A percentile compares a stretch with the other conserved stretches of the same genome.
Evolutionary conservation across 352 stramenopile species (phyloP).

Genomic region (Plasmopara halstedii): DNA sequence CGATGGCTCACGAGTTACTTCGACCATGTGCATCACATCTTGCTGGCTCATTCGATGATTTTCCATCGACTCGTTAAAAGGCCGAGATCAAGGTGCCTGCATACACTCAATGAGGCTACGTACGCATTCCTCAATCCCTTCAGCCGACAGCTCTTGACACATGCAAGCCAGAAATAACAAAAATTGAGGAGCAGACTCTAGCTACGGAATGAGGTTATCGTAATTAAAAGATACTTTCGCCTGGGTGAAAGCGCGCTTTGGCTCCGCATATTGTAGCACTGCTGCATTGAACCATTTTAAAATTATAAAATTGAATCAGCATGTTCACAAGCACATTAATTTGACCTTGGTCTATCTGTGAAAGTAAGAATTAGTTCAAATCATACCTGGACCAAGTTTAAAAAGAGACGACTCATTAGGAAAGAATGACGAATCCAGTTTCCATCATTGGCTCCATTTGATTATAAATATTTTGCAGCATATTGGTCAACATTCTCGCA

Average conservation of each 20-base stretch:
- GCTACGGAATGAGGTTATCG: slow-evolving; percentile 34
- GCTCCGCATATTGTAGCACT: slow-evolving; percentile 60
- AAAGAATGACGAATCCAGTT: slow-evolving; percentile 52
- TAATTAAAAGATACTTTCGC: not conserved
- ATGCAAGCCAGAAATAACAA: slow-evolving; percentile 65
- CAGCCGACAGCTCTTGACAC: slow-evolving; percentile 50
- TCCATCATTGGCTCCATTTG: slow-evolving; percentile 75
- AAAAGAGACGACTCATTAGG: slow-evolving; percentile 68
- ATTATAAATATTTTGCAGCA: slow-evolving; percentile 70
- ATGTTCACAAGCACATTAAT: slow-evolving; percentile 3
- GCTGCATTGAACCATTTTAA: slow-evolving; percentile 73
- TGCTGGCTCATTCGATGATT: slow-evolving; percentile 23
- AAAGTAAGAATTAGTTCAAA: too few relatives aligned
- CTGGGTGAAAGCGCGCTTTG: slow-evolving; percentile 45
- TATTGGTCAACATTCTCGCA: slow-evolving; percentile 47
- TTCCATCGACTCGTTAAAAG: slow-evolving; percentile 7
- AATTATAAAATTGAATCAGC: slow-evolving; percentile 68
- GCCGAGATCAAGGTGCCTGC: slow-evolving; percentile 19
- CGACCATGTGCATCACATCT: slow-evolving; percentile 72
- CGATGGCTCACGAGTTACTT: slow-evolving; percentile 57
- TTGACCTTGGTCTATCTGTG: too few relatives aligned
- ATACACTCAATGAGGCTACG: slow-evolving; percentile 68
- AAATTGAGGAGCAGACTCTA: slow-evolving; percentile 59
- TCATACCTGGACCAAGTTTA: slow-evolving; percentile 63
- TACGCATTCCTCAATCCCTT: slow-evolving; percentile 64